Evolutionary conservation across 495 filamentous ascomycete species (phyloP).

Genomic region (Hypomontagnella monticulosa): DNA sequence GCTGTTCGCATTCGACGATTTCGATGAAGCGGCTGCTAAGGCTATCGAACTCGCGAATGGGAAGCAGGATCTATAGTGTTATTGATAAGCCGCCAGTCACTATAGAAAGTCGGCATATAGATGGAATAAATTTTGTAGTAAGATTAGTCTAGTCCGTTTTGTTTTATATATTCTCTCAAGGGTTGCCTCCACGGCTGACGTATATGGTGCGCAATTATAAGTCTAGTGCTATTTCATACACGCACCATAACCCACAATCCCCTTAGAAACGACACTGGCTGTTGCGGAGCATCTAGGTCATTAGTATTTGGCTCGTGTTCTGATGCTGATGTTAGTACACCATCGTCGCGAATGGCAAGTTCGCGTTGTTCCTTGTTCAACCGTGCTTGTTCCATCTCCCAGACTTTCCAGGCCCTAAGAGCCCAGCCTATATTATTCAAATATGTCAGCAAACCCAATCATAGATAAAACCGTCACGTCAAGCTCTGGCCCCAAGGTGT

Average conservation of each 20-base stretch:
- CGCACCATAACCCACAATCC: slow-evolving; percentile 41
- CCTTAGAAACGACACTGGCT: slow-evolving; percentile 23
- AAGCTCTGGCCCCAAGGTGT: neutral
- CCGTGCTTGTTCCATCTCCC: slow-evolving; percentile 47
- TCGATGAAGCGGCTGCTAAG: slow-evolving; percentile 81
- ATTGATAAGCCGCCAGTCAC: neutral
- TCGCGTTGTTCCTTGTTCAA: slow-evolving; percentile 44
- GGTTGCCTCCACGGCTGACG: slow-evolving; percentile 24
- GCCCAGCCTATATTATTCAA: slow-evolving; percentile 45
- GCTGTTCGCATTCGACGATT: slow-evolving; percentile 81
- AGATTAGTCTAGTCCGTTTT: neutral
- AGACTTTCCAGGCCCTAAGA: slow-evolving; percentile 56
- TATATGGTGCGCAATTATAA: neutral
- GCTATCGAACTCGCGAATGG: slow-evolving; percentile 71
- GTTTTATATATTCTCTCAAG: slow-evolving; percentile 3
- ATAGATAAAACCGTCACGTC: neutral
- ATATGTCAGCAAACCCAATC: slow-evolving; percentile 14
- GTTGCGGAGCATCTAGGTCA: neutral
- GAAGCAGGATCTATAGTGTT: slow-evolving; percentile 2
- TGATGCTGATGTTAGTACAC: slow-evolving; percentile 24
- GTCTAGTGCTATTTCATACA: slow-evolving; percentile 26
- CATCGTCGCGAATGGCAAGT: slow-evolving; percentile 38
- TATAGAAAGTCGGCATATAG: neutral
- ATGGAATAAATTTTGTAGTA: neutral
- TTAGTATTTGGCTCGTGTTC: slow-evolving; percentile 11